A percentile compares a stretch with the other conserved stretches of the same genome.
Conservation (phyloP, 1,284 basidiomycete species). For the Kwoniella shivajii region DNA sequence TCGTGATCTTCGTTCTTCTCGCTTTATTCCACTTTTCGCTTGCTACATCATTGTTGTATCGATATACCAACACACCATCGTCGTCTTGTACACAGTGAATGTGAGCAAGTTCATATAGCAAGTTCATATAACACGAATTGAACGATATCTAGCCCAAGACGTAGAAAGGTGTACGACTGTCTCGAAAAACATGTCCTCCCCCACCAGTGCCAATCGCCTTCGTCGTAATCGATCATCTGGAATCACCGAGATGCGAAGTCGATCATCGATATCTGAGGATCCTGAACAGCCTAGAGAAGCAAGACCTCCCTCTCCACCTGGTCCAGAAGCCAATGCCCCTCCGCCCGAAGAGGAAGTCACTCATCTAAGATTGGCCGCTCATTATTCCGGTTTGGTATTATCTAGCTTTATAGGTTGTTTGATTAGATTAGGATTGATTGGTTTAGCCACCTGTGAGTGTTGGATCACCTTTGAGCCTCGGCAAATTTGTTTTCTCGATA, state of each 20-base stretch:
- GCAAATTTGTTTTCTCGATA: background rate
- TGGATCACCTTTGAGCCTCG: background rate
- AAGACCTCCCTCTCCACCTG: conserved; percentile 5
- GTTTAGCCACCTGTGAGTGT: conserved; percentile 59
- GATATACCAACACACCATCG: too few relatives aligned
- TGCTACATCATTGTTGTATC: too few relatives aligned
- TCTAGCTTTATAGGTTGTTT: conserved; percentile 77
- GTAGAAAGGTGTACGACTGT: too few relatives aligned
- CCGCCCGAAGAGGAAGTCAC: conserved; percentile 24
- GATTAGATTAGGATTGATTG: conserved; percentile 71
- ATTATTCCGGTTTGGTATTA: conserved; percentile 68
- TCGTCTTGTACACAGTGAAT: too few relatives aligned
- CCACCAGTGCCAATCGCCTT: background rate
- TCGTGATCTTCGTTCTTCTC: too few relatives aligned
- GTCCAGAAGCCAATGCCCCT: conserved; percentile 16
- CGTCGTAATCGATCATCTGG: background rate
- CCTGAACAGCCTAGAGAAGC: conserved; percentile 10
- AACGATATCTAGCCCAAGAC: too few relatives aligned
- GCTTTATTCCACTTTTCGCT: too few relatives aligned
- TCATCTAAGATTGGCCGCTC: conserved; percentile 30
- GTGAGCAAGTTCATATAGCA: too few relatives aligned
- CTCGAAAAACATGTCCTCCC: too few relatives aligned
- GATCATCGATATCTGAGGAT: conserved; percentile 15
- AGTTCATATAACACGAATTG: too few relatives aligned
- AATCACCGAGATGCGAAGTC: background rate